Conservation (phyloP, 1,139 yeast genomes). For the Geotrichum reessii region DNA sequence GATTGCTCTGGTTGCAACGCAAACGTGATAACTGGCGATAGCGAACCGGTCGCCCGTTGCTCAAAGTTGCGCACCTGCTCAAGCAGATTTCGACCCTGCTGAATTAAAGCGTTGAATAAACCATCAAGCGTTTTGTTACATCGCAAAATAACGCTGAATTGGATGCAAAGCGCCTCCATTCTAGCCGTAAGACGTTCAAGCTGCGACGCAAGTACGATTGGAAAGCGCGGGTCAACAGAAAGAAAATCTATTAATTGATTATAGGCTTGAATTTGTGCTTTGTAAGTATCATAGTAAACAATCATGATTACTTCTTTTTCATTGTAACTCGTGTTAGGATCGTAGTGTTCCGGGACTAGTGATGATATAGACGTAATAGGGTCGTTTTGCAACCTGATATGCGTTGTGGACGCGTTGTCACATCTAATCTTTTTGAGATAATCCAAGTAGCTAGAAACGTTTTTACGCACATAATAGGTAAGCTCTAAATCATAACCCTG, state of each 20-base stretch:
- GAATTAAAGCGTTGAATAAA: not conserved
- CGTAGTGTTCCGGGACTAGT: not conserved
- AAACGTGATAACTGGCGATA: not conserved
- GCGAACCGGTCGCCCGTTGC: not conserved
- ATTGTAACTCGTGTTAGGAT: not conserved
- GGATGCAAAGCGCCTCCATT: slow-evolving; percentile 3
- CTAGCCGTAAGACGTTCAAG: not conserved
- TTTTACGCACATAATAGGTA: not conserved
- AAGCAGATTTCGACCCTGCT: not conserved
- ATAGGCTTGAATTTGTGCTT: not conserved
- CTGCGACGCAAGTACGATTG: slow-evolving; percentile 2
- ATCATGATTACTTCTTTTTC: not conserved
- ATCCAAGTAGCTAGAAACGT: not conserved
- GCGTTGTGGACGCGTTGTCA: not conserved
- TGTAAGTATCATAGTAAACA: slow-evolving; percentile 9
- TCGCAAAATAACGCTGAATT: not conserved
- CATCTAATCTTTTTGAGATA: not conserved
- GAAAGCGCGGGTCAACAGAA: slow-evolving; percentile 2
- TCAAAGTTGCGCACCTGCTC: not conserved
- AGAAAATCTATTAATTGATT: slow-evolving; percentile 1
- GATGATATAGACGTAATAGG: not conserved
- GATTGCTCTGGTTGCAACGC: not conserved
- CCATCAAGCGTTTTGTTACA: not conserved
- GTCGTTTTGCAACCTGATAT: not conserved
- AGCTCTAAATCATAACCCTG: not conserved